These are phyloP conservation scores for Zangia roseola DNA, from an alignment of 768 basidiomycete species.

Conservation along the genomic window DNA sequence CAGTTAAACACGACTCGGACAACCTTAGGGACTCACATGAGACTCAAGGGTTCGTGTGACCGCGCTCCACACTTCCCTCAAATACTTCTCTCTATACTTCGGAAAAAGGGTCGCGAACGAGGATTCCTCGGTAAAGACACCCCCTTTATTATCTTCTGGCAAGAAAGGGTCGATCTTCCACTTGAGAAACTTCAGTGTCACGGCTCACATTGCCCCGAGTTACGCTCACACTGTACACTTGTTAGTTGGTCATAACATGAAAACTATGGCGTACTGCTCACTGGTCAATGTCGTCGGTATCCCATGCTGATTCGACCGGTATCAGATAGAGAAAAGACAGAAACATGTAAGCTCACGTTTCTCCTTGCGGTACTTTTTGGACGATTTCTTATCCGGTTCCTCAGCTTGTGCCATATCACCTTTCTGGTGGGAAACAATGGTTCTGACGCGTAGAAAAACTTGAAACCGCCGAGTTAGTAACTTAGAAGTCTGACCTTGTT, in stretches of 20 bases:
- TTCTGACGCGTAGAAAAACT: too few species aligned
- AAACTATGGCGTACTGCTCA: constrained; percentile 44
- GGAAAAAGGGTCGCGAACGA: constrained; percentile 98
- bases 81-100: constrained; percentile 96
- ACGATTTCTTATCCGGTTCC: constrained; percentile 62
- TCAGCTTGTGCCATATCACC: constrained; percentile 29
- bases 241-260: neutral
- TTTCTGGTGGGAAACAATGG: too few species aligned
- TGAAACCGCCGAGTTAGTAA: too few species aligned
- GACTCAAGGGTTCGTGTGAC: constrained; percentile 82
- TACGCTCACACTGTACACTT: constrained; percentile 43
- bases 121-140: constrained; percentile 90
- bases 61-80: constrained; percentile 92
- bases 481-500: too few species aligned
- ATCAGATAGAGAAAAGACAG: constrained; percentile 8
- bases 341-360: constrained; percentile 68
- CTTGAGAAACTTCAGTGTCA: constrained; percentile 35
- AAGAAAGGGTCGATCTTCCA: constrained; percentile 90
- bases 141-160: constrained; percentile 72
- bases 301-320: constrained; percentile 72
- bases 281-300: constrained; percentile 99
- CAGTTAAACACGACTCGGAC: neutral
- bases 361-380: constrained; percentile 89
- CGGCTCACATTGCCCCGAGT: neutral
- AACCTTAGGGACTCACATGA: constrained; percentile 50